A percentile compares a stretch with the other conserved stretches of the same genome.
phyloP scores from a whole-genome alignment of 768 basidiomycete species.

The Leucocoprinus birnbaumii region DNA sequence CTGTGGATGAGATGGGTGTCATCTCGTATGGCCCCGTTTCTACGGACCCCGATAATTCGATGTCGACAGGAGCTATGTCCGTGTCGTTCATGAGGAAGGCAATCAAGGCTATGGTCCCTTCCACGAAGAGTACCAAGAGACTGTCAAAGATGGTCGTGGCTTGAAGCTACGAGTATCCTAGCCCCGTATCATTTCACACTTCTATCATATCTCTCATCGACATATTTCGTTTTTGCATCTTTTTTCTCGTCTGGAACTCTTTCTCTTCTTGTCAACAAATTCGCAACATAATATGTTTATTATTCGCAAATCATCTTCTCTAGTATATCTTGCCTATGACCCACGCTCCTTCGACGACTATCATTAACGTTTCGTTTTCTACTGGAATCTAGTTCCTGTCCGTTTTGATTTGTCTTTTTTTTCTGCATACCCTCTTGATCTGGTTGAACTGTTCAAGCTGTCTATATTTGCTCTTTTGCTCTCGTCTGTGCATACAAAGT shows the following conservation, averaged over 20 bases:
- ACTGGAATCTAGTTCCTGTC: neutral
- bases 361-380: slow-evolving; percentile 3
- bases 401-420: neutral
- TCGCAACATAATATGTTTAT: neutral
- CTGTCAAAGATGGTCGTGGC: slow-evolving; percentile 11
- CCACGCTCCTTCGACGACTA: slow-evolving; percentile 8
- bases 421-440: neutral
- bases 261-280: neutral
- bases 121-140: slow-evolving; percentile 9
- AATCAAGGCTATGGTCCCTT: slow-evolving; percentile 71
- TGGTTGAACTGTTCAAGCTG: neutral
- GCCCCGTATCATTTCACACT: neutral
- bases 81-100: slow-evolving; percentile 65
- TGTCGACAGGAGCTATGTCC: slow-evolving; percentile 48
- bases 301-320: neutral
- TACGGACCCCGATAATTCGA: slow-evolving; percentile 25
- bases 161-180: slow-evolving; percentile 5
- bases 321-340: neutral
- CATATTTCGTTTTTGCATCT: slow-evolving; percentile 1
- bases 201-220: neutral
- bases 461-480: neutral
- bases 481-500: neutral
- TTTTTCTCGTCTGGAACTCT: neutral
- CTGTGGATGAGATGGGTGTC: slow-evolving; percentile 67
- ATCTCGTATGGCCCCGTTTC: slow-evolving; percentile 33